Percentiles rank a stretch among this genome's conserved stretches.
These are phyloP conservation scores for Apiotrichum siamense DNA, from an alignment of 1,284 basidiomycete genomes.

Conservation along the genomic window DNA sequence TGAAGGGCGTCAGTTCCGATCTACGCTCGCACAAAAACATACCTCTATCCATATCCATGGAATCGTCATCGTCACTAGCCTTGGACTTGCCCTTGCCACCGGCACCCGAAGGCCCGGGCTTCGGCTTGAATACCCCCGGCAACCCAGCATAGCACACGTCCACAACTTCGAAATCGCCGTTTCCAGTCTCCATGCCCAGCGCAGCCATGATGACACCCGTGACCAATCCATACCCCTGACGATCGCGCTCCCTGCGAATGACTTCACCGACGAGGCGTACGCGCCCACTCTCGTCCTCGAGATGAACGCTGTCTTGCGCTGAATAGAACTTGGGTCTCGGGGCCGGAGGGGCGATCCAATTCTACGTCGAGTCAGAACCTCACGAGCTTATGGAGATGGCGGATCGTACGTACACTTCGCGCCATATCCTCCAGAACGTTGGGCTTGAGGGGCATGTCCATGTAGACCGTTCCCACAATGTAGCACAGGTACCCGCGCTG, in stretches of 20 bases:
- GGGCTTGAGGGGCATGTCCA: conserved; percentile 97
- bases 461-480: conserved; percentile 89
- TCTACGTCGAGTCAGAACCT: conserved; percentile 53
- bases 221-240: conserved; percentile 59
- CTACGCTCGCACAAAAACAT: not conserved
- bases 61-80: conserved; percentile 1
- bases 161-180: conserved; percentile 90
- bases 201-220: conserved; percentile 84
- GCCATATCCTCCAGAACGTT: conserved; percentile 94
- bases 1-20: not conserved
- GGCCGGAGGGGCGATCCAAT: conserved; percentile 79
- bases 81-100: conserved; percentile 45
- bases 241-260: conserved; percentile 44
- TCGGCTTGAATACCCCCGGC: conserved; percentile 55
- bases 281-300: conserved; percentile 93
- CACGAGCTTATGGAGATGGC: no score
- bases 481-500: conserved; percentile 78
- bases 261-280: conserved; percentile 75
- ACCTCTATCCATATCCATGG: conserved; percentile 23
- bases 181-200: conserved; percentile 79
- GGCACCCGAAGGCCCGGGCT: conserved; percentile 17
- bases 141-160: conserved; percentile 81
- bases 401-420: conserved; percentile 62
- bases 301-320: conserved; percentile 70
- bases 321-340: conserved; percentile 69